phyloP scores from a whole-genome alignment of 2,329 filamentous ascomycete genomes.

The Colletotrichum chlorophyti region DNA sequence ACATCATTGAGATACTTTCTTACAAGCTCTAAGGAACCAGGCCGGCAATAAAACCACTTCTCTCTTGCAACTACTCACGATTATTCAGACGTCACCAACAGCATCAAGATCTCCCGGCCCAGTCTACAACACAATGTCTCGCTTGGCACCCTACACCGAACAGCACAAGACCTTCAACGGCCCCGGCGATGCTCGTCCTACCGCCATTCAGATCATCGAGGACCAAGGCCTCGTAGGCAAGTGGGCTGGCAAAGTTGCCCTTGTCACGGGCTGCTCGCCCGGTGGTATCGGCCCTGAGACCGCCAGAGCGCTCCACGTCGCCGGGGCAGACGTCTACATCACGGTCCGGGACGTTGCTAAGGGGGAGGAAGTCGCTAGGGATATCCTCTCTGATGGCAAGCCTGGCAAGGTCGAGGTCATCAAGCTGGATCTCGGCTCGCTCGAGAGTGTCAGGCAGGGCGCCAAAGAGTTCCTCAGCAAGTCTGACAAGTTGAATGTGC shows the following conservation, averaged over 20 bases:
- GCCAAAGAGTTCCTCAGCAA: slow-evolving; percentile 31
- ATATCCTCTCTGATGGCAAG: slow-evolving; percentile 24
- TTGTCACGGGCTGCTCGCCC: slow-evolving; percentile 46
- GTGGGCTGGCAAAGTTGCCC: slow-evolving; percentile 18
- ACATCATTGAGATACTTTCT: too few species aligned
- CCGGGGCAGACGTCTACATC: slow-evolving; percentile 25
- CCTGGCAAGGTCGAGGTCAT: slow-evolving; percentile 39
- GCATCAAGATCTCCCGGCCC: not conserved
- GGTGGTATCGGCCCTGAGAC: slow-evolving; percentile 52
- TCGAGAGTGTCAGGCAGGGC: slow-evolving; percentile 37
- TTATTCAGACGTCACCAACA: not conserved
- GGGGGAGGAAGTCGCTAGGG: slow-evolving; percentile 20
- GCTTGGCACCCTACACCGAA: slow-evolving; percentile 20
- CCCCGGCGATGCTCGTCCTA: slow-evolving; percentile 30
- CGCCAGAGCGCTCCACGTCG: slow-evolving; percentile 32
- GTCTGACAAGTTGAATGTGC: slow-evolving; percentile 28
- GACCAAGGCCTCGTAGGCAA: slow-evolving; percentile 28
- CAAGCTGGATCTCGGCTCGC: slow-evolving; percentile 38
- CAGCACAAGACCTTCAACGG: slow-evolving; percentile 18
- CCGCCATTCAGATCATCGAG: slow-evolving; percentile 28
- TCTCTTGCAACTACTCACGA: not conserved
- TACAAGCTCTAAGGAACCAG: too few species aligned
- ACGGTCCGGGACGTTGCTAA: slow-evolving; percentile 20
- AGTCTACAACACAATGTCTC: slow-evolving; percentile 1
- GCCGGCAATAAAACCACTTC: not conserved